Evolutionary conservation across 345 rosid species (phyloP).

Genomic region (Eucalyptus curtisii): DNA sequence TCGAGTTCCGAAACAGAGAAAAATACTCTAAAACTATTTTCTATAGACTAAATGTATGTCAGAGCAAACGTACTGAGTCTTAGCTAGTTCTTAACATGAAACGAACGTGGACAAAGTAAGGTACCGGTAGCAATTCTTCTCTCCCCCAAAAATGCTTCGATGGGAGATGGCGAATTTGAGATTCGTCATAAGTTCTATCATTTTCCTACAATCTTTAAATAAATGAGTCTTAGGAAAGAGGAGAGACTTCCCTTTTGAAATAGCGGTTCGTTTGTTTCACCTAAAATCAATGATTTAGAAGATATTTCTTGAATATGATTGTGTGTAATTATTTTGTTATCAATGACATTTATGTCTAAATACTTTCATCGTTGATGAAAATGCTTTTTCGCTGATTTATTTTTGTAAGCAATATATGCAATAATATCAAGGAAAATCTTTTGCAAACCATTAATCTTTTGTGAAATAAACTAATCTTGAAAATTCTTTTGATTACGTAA

Average conservation of each 20-base stretch:
- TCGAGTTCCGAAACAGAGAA: background rate
- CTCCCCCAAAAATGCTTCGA: background rate
- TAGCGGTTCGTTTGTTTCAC: fast-evolving
- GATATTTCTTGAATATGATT: background rate
- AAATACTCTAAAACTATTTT: background rate
- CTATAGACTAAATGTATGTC: too few relatives aligned
- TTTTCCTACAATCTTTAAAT: too few relatives aligned
- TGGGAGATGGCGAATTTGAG: too few relatives aligned
- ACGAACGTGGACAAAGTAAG: background rate
- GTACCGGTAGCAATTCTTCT: background rate
- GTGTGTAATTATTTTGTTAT: background rate
- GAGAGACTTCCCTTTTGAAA: background rate
- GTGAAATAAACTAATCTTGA: background rate
- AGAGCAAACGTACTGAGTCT: background rate
- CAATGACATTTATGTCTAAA: background rate
- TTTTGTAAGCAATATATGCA: background rate
- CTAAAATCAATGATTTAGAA: too few relatives aligned
- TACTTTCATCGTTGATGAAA: too few relatives aligned
- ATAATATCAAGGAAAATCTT: background rate
- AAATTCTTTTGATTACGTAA: background rate
- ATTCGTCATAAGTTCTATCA: too few relatives aligned
- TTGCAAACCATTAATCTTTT: background rate
- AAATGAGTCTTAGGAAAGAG: too few relatives aligned
- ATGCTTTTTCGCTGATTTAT: background rate
- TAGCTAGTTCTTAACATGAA: background rate